These are phyloP conservation scores for Ascocoryne sarcoides DNA, from an alignment of 2,329 filamentous ascomycete genomes.

Conservation along the genomic window DNA sequence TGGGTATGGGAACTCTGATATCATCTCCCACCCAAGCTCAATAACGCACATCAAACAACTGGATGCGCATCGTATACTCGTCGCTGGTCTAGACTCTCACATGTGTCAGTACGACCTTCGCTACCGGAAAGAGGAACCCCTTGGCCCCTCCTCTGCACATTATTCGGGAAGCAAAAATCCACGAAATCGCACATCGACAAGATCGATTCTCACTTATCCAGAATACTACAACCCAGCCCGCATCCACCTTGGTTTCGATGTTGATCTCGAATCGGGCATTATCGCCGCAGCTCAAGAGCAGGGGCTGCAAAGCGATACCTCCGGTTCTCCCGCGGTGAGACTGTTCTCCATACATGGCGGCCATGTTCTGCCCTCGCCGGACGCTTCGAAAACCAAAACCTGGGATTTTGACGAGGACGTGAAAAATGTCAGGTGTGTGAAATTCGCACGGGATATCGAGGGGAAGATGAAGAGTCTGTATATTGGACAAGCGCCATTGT, in stretches of 20 bases:
- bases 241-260: slow-evolving; percentile 43
- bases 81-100: slow-evolving; percentile 39
- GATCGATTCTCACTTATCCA: slow-evolving; percentile 40
- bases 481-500: not conserved
- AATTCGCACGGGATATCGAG: slow-evolving; percentile 15
- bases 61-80: slow-evolving; percentile 41
- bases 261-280: slow-evolving; percentile 37
- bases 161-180: not conserved
- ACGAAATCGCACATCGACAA: slow-evolving; percentile 7
- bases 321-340: slow-evolving; percentile 9
- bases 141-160: not conserved
- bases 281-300: slow-evolving; percentile 42
- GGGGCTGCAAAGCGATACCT: not conserved
- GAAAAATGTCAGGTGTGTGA: slow-evolving; percentile 11
- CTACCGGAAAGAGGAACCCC: slow-evolving; percentile 25
- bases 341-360: slow-evolving; percentile 23
- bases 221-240: slow-evolving; percentile 42
- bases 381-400: not conserved
- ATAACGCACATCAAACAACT: slow-evolving; percentile 43
- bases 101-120: slow-evolving; percentile 52
- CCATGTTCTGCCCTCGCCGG: slow-evolving; percentile 6
- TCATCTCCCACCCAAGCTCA: slow-evolving; percentile 29
- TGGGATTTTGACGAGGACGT: not conserved
- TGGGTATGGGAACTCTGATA: slow-evolving; percentile 7
- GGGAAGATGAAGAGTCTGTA: slow-evolving; percentile 18